Conservation (phyloP, 495 filamentous ascomycete genomes). For the Daldinia bambusicola region DNA sequence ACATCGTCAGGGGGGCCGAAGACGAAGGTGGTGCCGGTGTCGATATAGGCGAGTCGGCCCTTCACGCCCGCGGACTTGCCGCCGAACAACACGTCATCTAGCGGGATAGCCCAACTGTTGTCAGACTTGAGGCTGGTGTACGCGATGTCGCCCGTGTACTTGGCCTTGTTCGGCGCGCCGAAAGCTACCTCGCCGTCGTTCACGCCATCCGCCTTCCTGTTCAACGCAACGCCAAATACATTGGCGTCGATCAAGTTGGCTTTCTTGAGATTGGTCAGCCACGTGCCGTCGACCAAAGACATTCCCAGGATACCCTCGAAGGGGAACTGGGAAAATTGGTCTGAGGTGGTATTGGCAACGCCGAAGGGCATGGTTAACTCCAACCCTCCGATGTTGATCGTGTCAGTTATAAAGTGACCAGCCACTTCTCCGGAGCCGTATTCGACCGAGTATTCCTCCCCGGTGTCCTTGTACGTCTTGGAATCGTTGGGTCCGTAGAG, state of each 20-base stretch:
- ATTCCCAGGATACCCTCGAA: conserved; percentile 90
- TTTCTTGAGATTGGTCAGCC: conserved; percentile 69
- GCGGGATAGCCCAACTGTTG: conserved; percentile 72
- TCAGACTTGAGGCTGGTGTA: conserved; percentile 63
- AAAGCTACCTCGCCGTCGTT: conserved; percentile 83
- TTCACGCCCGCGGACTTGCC: conserved; percentile 62
- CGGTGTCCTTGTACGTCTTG: conserved; percentile 59
- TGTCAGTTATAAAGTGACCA: conserved; percentile 72
- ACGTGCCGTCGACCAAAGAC: conserved; percentile 68
- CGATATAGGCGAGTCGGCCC: conserved; percentile 72
- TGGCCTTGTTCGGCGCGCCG: conserved; percentile 71
- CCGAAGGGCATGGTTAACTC: conserved; percentile 72
- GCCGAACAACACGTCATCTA: conserved; percentile 70
- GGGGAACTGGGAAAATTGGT: conserved; percentile 77
- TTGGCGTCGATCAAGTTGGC: conserved; percentile 69
- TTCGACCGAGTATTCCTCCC: conserved; percentile 64
- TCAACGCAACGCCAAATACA: conserved; percentile 74
- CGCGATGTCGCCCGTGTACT: conserved; percentile 71
- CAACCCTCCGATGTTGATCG: conserved; percentile 70
- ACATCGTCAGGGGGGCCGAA: conserved; percentile 75
- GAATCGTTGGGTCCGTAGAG: conserved; percentile 72
- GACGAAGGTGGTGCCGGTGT: conserved; percentile 82
- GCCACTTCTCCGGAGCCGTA: conserved; percentile 79
- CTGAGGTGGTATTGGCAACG: conserved; percentile 69
- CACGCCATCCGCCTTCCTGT: conserved; percentile 67